Evolutionary conservation across 345 rosid genomes (phyloP).

Genomic region (Microcos paniculata): DNA sequence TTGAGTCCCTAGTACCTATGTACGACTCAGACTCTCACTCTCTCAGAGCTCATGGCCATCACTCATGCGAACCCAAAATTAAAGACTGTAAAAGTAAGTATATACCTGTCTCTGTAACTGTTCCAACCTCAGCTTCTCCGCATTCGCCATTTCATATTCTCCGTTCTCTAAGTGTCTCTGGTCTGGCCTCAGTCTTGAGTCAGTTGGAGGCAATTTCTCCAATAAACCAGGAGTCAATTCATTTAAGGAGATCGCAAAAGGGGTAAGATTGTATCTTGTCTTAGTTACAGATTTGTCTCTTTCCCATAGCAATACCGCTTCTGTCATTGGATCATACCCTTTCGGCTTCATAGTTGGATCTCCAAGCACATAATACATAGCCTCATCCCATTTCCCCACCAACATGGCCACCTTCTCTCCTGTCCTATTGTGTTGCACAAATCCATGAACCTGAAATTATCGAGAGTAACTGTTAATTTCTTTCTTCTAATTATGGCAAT

Average conservation of each 20-base stretch:
- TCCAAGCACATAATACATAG: constrained; percentile 90
- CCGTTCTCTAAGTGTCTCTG: constrained; percentile 94
- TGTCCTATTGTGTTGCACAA: constrained; percentile 91
- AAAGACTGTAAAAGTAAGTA: background rate
- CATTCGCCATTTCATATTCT: constrained; percentile 90
- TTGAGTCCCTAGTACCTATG: background rate
- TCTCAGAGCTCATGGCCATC: background rate
- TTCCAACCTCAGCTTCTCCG: constrained; percentile 92
- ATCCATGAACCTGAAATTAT: constrained; percentile 81
- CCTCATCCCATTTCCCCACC: constrained; percentile 99
- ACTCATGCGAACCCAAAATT: background rate
- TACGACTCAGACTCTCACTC: background rate
- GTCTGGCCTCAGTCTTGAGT: constrained; percentile 97
- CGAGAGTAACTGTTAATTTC: background rate
- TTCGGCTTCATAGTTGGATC: constrained; percentile 89
- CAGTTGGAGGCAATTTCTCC: constrained; percentile 90
- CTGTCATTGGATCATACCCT: constrained; percentile 96
- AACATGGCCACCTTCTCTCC: constrained; percentile 97
- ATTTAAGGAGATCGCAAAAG: constrained; percentile 89
- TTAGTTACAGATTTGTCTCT: constrained; percentile 67
- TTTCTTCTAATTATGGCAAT: background rate
- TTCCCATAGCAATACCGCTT: constrained; percentile 94
- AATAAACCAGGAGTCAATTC: constrained; percentile 74
- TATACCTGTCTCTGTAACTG: constrained; percentile 96
- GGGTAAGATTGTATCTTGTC: constrained; percentile 94